Evolutionary conservation across 2,329 filamentous ascomycete species (phyloP).

Genomic region (Cytospora mali): DNA sequence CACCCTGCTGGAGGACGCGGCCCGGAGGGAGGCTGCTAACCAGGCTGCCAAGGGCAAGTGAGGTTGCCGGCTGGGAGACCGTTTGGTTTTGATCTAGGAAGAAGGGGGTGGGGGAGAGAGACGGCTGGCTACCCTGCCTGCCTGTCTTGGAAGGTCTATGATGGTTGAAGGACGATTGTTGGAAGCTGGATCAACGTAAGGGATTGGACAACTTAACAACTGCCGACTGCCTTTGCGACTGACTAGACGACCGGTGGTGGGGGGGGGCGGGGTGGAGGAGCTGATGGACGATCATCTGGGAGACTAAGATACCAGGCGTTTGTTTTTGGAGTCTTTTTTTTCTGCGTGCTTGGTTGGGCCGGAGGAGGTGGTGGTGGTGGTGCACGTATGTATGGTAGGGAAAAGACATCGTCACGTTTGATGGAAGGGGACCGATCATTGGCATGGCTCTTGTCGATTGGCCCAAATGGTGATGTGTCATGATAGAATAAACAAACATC

Average conservation of each 20-base stretch:
- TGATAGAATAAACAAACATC: not conserved
- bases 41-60: conserved; percentile 60
- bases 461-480: not conserved
- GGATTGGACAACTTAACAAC: too few species aligned
- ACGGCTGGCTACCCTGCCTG: not conserved
- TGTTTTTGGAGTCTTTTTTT: not conserved
- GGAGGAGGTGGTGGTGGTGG: not conserved
- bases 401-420: not conserved
- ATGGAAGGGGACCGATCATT: not conserved
- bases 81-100: too few species aligned
- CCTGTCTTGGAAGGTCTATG: too few species aligned
- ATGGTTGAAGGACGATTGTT: too few species aligned
- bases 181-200: too few species aligned
- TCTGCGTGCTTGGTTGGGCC: not conserved
- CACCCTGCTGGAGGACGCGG: conserved; percentile 86
- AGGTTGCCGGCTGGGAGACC: too few species aligned
- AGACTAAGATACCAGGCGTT: not conserved
- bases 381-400: not conserved
- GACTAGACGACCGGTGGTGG: not conserved
- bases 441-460: not conserved
- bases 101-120: not conserved
- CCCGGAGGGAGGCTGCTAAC: conserved; percentile 69
- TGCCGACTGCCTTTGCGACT: too few species aligned
- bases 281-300: not conserved
- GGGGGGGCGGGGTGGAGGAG: not conserved